Conservation (phyloP, 768 basidiomycete genomes). For the Tylopilus sp. region DNA sequence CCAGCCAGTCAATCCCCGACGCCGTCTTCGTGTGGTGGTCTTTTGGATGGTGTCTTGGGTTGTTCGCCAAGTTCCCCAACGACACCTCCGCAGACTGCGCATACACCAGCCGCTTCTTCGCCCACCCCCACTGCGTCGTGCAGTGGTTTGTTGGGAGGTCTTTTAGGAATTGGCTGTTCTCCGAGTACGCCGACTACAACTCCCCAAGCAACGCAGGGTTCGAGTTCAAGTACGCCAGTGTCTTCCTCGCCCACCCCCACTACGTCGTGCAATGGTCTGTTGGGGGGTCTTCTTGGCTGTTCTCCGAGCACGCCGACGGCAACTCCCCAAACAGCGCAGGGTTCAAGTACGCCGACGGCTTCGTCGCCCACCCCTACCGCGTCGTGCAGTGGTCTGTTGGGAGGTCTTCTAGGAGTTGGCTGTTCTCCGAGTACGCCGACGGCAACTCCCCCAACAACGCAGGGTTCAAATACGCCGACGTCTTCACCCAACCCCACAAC, state of each 20-base stretch:
- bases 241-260: background rate
- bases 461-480: background rate
- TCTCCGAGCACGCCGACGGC: too few relatives aligned
- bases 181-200: too few relatives aligned
- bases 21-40: background rate
- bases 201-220: too few relatives aligned
- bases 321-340: too few relatives aligned
- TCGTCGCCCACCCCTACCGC: background rate
- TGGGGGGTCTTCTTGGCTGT: background rate
- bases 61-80: too few relatives aligned
- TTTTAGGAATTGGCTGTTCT: too few relatives aligned
- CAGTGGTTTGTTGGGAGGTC: slow-evolving; percentile 3
- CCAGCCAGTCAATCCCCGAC: background rate
- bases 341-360: background rate
- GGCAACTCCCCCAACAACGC: too few relatives aligned
- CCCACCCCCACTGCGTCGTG: background rate
- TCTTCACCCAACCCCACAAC: background rate
- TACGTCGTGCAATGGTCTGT: background rate
- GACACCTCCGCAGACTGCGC: too few relatives aligned
- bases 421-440: too few relatives aligned
- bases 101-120: background rate
- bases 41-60: background rate
- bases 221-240: background rate
- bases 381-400: background rate
- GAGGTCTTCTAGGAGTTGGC: slow-evolving; percentile 4